Base-by-base conservation (phyloP, 805 yeast species). In the Candida verbasci region DNA sequence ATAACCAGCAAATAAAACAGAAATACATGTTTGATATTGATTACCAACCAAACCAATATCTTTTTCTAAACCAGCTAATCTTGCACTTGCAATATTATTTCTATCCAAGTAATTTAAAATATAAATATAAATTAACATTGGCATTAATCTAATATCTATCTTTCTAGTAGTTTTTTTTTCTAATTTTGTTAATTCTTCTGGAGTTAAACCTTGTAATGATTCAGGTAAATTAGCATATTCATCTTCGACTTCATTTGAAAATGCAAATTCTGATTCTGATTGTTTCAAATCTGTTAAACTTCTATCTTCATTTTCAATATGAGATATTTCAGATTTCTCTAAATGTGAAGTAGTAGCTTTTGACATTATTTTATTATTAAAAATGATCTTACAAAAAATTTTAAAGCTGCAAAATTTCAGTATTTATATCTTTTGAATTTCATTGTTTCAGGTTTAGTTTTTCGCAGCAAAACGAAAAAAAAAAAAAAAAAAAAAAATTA, bases 61-160 rank as follows among this genome's bases (percentile, higher is more conserved):
- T 7, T 58, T 56, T 43, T 62, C 62, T 42, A 74, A 51, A 11
- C 76, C 77, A 27, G 74, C 79, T 26, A 72, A 58, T 39, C 74
- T 60, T 2, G 79, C 79, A 47, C 72, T 67, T 9, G 79, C 80
- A 44, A 75, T 70, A 45, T 73, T 74, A 43, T 71, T 69, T 35
- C 80, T 49, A 50, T 74, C 80, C 34, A 74, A 55, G 45, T 66
- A 72, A 45, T 75, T 75, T 42, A 76, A 60, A 41, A 75, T 69
- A 47, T 74, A 75, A 44, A 75, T 68, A 43, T 63, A 56, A 39
- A 72, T 67, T 22, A 74, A 46, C 70, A 69, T 65, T 14, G 80
- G 78, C 40, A 75, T 53, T 37, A 75, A 59, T 41, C 78, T 53
- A 7, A 67, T 20, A 46, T 78, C 82, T 28, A 74, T 55, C 43